Evolutionary conservation across 1,284 basidiomycete species (phyloP), one percentile per base, ranked within the genome.

Genomic region (Microbotryum silenes-acaulis): DNA sequence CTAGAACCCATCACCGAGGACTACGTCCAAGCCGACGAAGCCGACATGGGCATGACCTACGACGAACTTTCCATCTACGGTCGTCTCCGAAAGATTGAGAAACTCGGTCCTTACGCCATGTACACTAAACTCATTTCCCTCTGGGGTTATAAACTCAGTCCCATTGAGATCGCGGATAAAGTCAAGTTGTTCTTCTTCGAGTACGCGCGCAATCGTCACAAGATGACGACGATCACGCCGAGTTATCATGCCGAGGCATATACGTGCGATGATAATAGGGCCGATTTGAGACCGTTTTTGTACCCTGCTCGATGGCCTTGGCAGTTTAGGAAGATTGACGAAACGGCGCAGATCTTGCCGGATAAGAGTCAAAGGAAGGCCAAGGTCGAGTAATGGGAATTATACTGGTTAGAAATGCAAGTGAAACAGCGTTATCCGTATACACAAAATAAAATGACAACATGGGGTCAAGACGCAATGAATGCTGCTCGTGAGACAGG

Each of bases 151-250:
- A 65, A 69, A 21, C 71, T 94, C 59, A 89, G 87, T 9, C 92
- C 92, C 6, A 69, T 79, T 8, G 86, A 93, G 79, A 90, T 89
- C 60, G 94, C 94, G 8, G 87, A 91, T 67, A 98, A 97, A 79
- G 94, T 98, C 71, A 97, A 98, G 76, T 79, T 86, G 60, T 98
- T 98, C 81, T 98, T 91, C 81, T 96, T 93, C 72, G 91, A 94
- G 75, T 86, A 99, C 71, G 94, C 94, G 0, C 82, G 93, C 62
- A 99, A 98, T 76, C 79, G 96, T 57, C 94, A 98, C 78, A 98
- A 98, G 83, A 98, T 98, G 94, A 98, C 96, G 10, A 98, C 93
- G 0, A 74, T 99, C 65, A 98, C 96, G 1, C 96, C 94, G 1
- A 83, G 89, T 4, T 97, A 98, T 71, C 96, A 98, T 75, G 93